Percentiles rank a stretch among this genome's conserved stretches.
Evolutionary conservation across 139 green algal genomes (phyloP).

Genomic region (Closterium sp.): DNA sequence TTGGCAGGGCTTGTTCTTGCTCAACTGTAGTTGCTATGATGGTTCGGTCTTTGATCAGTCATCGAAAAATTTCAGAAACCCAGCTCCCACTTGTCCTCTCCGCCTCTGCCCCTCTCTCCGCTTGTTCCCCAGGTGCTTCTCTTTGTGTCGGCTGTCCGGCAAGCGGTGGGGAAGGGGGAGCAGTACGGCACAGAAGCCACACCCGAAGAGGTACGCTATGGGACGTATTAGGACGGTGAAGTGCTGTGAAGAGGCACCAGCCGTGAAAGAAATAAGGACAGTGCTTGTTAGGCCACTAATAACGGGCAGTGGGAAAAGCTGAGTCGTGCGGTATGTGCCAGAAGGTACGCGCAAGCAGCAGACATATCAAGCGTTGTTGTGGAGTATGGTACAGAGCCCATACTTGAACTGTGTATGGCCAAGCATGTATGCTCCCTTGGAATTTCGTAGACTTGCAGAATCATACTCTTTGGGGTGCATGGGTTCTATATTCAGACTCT

Average conservation of each 20-base stretch:
- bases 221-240: background rate
- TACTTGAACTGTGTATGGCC: too few species aligned
- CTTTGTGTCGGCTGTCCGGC: conserved; percentile 31
- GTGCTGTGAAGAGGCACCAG: background rate
- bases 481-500: too few species aligned
- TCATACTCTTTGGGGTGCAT: too few species aligned
- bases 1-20: background rate
- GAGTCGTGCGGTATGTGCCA: background rate
- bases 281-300: too few species aligned
- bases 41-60: too few species aligned
- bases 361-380: background rate
- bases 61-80: too few species aligned
- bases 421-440: too few species aligned
- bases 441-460: too few species aligned
- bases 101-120: background rate
- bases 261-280: background rate
- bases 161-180: conserved; percentile 42
- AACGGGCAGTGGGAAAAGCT: background rate
- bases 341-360: background rate
- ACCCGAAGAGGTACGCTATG: conserved; percentile 49
- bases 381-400: too few species aligned
- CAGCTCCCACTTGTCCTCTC: background rate
- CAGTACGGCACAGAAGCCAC: conserved; percentile 59
- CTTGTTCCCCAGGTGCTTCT: conserved; percentile 39
- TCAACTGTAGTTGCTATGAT: too few species aligned